phyloP scores from a whole-genome alignment of 345 rosid species.

The Acer yangbiense region DNA sequence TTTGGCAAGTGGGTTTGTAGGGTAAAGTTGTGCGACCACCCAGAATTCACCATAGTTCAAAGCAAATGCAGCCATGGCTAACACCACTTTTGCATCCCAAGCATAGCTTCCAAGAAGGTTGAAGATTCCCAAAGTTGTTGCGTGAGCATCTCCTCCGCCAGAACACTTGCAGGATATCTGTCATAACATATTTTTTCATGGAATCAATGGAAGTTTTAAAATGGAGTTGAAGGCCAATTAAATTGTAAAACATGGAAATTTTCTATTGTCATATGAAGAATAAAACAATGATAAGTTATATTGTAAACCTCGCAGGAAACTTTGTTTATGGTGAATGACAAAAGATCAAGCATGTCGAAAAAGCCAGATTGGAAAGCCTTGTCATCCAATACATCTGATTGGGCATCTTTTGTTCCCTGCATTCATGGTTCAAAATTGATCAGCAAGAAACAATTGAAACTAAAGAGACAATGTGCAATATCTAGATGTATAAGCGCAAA shows the following conservation, averaged over 20 bases:
- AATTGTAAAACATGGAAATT: not conserved
- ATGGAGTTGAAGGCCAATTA: not conserved
- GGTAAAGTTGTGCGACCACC: conserved; percentile 52
- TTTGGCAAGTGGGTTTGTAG: conserved; percentile 58
- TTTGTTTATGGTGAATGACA: conserved; percentile 46
- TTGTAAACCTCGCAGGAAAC: conserved; percentile 62
- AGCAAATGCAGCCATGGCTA: conserved; percentile 59
- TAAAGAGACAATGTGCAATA: not conserved
- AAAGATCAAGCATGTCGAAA: conserved; percentile 41
- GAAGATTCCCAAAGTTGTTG: conserved; percentile 43
- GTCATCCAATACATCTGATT: conserved; percentile 39
- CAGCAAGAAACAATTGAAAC: not conserved
- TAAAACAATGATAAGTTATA: not conserved
- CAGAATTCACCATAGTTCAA: conserved; percentile 60
- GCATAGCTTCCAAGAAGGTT: conserved; percentile 37
- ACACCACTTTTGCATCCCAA: conserved; percentile 67
- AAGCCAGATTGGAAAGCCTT: conserved; percentile 31
- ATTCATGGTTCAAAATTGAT: not conserved
- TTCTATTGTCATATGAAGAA: not conserved
- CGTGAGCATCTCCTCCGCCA: conserved; percentile 50
- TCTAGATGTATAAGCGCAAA: not conserved
- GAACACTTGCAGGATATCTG: conserved; percentile 55
- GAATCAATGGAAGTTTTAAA: not conserved
- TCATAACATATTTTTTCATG: not conserved
- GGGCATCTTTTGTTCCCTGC: conserved; percentile 32